Conservation (phyloP, 2,329 filamentous ascomycete species). For the Fonsecaea multimorphosa region DNA sequence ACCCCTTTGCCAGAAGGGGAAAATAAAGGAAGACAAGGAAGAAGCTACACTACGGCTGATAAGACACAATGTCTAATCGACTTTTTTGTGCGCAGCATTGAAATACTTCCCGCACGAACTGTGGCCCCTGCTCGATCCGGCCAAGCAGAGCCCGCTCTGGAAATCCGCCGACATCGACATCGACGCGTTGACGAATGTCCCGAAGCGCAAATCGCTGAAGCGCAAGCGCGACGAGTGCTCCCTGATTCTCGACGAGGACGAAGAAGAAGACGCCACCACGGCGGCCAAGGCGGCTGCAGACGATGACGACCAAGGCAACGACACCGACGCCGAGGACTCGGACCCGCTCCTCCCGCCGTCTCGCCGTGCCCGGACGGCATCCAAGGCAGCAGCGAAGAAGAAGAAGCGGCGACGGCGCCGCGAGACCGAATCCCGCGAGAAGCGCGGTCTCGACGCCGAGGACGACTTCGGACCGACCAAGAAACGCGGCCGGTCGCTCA, state of each 20-base stretch:
- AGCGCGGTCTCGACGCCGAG: conserved; percentile 44
- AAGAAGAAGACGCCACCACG: conserved; percentile 47
- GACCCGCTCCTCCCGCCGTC: conserved; percentile 27
- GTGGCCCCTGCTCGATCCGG: conserved; percentile 60
- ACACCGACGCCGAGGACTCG: conserved; percentile 31
- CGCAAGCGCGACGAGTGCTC: conserved; percentile 41
- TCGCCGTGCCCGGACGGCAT: conserved; percentile 22
- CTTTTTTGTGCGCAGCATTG: conserved; percentile 49
- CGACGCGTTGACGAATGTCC: conserved; percentile 19
- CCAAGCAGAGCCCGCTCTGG: conserved; percentile 46
- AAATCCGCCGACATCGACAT: conserved; percentile 41
- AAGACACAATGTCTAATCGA: not conserved
- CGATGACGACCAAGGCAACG: conserved; percentile 47
- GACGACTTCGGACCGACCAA: conserved; percentile 47
- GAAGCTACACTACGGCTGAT: too few relatives aligned
- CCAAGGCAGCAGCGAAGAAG: conserved; percentile 9
- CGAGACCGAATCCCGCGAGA: conserved; percentile 38
- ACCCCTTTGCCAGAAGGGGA: too few relatives aligned
- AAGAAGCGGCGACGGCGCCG: conserved; percentile 23
- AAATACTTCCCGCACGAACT: conserved; percentile 66
- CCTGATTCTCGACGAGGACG: conserved; percentile 36
- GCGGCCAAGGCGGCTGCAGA: conserved; percentile 37
- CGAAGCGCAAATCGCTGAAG: conserved; percentile 42
- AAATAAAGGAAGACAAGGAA: too few relatives aligned
- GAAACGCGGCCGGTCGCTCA: conserved; percentile 44